A percentile compares a stretch with the other conserved stretches of the same genome.
Evolutionary conservation across 495 filamentous ascomycete species (phyloP).

Genomic region (Hypoxylon crocopeplum): DNA sequence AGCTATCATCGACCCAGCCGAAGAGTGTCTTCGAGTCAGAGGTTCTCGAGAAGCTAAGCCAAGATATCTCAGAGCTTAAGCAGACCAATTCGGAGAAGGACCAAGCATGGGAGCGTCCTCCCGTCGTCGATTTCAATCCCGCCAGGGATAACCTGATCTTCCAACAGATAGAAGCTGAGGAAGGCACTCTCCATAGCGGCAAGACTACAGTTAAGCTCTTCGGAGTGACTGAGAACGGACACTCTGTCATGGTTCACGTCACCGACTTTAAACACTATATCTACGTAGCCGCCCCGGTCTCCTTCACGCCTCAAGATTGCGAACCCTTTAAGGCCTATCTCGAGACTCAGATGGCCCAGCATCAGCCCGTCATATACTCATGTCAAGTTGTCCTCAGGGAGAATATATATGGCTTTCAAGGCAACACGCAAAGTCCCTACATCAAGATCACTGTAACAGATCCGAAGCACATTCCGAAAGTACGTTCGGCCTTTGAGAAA

Average conservation of each 20-base stretch:
- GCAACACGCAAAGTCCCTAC: conserved; percentile 89
- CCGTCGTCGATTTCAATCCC: conserved; percentile 75
- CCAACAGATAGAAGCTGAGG: conserved; percentile 95
- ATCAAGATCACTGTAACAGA: conserved; percentile 92
- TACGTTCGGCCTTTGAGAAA: conserved; percentile 75
- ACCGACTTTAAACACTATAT: conserved; percentile 96
- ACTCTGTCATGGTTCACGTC: conserved; percentile 94
- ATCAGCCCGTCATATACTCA: conserved; percentile 64
- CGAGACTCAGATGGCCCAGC: conserved; percentile 71
- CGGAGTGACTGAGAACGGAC: conserved; percentile 93
- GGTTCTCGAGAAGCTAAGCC: conserved; percentile 90
- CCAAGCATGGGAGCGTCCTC: conserved; percentile 89
- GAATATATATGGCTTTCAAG: conserved; percentile 91
- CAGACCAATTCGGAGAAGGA: conserved; percentile 88
- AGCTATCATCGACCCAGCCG: conserved; percentile 76
- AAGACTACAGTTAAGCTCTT: conserved; percentile 84
- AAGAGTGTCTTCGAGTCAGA: conserved; percentile 95
- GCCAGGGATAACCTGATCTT: conserved; percentile 77
- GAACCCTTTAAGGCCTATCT: conserved; percentile 76
- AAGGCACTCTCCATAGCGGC: conserved; percentile 77
- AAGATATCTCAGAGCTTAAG: conserved; percentile 86
- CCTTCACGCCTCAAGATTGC: conserved; percentile 79
- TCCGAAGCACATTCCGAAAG: conserved; percentile 75
- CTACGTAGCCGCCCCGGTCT: conserved; percentile 86
- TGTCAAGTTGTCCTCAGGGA: conserved; percentile 82